Evolutionary conservation across 2,329 filamentous ascomycete genomes (phyloP).

Genomic region (Rutstroemia sp.): DNA sequence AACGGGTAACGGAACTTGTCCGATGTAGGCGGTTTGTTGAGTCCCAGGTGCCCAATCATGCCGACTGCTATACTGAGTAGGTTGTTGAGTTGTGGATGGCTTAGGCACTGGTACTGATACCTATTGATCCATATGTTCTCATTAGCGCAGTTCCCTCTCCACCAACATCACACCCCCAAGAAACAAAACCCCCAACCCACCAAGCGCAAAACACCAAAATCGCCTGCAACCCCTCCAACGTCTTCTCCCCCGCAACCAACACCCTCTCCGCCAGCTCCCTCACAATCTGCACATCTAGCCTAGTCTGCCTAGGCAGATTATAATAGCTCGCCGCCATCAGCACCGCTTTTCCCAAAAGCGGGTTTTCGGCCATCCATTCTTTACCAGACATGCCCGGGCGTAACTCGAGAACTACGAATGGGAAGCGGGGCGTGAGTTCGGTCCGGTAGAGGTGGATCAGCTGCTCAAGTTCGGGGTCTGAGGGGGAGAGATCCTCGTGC

Average conservation of each 20-base stretch:
- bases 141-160: not conserved
- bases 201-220: conserved; percentile 7
- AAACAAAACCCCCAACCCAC: not conserved
- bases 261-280: conserved; percentile 2
- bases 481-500: not conserved
- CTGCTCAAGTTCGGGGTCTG: not conserved
- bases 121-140: not conserved
- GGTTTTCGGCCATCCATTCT: not conserved
- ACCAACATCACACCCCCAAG: not conserved
- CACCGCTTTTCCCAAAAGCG: not conserved
- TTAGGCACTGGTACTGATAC: conserved; percentile 10
- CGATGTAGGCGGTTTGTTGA: not conserved
- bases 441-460: not conserved
- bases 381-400: not conserved
- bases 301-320: conserved; percentile 3
- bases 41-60: not conserved
- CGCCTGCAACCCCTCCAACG: conserved; percentile 5
- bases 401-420: conserved; percentile 1
- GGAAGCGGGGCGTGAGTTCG: not conserved
- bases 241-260: not conserved
- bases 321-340: conserved; percentile 6
- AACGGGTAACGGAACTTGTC: conserved; percentile 3
- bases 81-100: conserved; percentile 5
- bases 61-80: not conserved
- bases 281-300: not conserved